These are phyloP conservation scores for sunflower (Helianthus annuus) DNA, from an alignment of 129 eudicot genomes.

Conservation along the genomic window HanXRQr2.0-SUNRISE NC_035439.2:13633525-13634024, in stretches of 20 bases:
- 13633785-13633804: slow-evolving; percentile 7
- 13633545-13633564: not conserved
- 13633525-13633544: not conserved
- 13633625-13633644: not conserved
- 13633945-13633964: slow-evolving; percentile 49
- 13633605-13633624: too few species aligned
- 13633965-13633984: not conserved
- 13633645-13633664: not conserved
- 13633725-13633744: not conserved
- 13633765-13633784: not conserved
- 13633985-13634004: not conserved
- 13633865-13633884: slow-evolving; percentile 57
- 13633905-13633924: slow-evolving; percentile 72
- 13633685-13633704: not conserved
- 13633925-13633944: slow-evolving; percentile 75
- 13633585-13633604: not conserved
- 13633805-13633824: slow-evolving; percentile 67
- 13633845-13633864: slow-evolving; percentile 52
- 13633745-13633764: not conserved
- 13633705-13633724: not conserved
- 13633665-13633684: not conserved
- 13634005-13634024: not conserved
- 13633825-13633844: slow-evolving; percentile 60
- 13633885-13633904: slow-evolving; percentile 63
- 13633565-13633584: not conserved